Percentiles rank a stretch among this genome's conserved stretches.
Evolutionary conservation across 805 yeast species (phyloP).

Genomic region (Candida takata): DNA sequence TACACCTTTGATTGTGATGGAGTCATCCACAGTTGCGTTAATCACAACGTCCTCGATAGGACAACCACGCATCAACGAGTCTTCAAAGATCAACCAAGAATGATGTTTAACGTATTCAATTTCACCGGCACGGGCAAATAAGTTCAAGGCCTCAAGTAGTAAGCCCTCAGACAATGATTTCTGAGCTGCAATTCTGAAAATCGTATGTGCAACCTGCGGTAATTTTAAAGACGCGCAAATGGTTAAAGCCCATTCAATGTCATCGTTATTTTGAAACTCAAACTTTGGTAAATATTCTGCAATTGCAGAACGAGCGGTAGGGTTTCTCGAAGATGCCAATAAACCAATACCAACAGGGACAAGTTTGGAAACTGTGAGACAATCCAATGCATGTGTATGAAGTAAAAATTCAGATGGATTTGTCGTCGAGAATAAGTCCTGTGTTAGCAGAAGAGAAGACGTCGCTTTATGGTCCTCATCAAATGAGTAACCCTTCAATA

Average conservation of each 20-base stretch:
- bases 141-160: conserved; percentile 53
- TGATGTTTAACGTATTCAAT: conserved; percentile 40
- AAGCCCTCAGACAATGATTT: conserved; percentile 18
- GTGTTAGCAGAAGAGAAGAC: conserved; percentile 10
- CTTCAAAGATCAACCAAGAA: conserved; percentile 59
- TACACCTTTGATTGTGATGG: conserved; percentile 24
- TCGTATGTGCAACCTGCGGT: conserved; percentile 46
- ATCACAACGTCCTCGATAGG: conserved; percentile 52
- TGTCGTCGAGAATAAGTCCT: conserved; percentile 27
- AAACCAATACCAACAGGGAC: conserved; percentile 70
- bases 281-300: conserved; percentile 54
- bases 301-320: conserved; percentile 37
- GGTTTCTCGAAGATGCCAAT: conserved; percentile 40
- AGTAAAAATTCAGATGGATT: conserved; percentile 50
- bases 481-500: conserved; percentile 35
- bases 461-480: conserved; percentile 18
- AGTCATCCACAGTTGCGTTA: conserved; percentile 39
- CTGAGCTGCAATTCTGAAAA: conserved; percentile 34
- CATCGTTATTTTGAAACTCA: conserved; percentile 61
- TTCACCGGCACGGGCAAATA: conserved; percentile 60
- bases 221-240: conserved; percentile 63
- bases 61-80: conserved; percentile 42
- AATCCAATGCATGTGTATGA: conserved; percentile 47
- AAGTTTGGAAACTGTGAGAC: conserved; percentile 42
- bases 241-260: conserved; percentile 71